Conservation (phyloP, 2,329 filamentous ascomycete species). For the Beauveria asiatica region DNA sequence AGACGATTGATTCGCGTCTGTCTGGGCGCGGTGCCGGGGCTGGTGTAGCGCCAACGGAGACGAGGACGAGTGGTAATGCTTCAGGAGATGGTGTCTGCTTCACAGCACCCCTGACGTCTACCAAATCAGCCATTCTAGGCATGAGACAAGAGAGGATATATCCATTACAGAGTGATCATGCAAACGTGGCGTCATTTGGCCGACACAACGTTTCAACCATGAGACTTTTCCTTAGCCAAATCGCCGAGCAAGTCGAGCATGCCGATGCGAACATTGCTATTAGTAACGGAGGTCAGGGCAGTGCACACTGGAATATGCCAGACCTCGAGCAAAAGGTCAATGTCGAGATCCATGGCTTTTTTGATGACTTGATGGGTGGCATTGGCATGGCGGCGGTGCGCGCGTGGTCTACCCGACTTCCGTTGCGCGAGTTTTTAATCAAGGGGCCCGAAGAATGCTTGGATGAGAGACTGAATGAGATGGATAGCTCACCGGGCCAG, state of each 20-base stretch:
- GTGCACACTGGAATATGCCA: conserved; percentile 10
- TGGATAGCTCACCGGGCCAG: conserved; percentile 23
- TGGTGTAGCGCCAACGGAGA: neutral
- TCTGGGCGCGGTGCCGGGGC: conserved; percentile 35
- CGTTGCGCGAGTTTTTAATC: conserved; percentile 44
- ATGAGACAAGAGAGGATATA: conserved; percentile 43
- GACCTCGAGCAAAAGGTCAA: conserved; percentile 44
- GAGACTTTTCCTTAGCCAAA: conserved; percentile 29
- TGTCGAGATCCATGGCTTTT: conserved; percentile 51
- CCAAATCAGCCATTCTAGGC: conserved; percentile 44
- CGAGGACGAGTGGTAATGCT: neutral
- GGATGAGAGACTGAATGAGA: conserved; percentile 40
- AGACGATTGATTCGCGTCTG: conserved; percentile 51
- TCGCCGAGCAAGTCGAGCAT: conserved; percentile 24
- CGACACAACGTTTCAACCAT: conserved; percentile 40
- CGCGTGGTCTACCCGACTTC: conserved; percentile 41
- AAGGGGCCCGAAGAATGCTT: conserved; percentile 49
- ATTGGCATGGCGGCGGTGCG: conserved; percentile 25
- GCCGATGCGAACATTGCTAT: conserved; percentile 22
- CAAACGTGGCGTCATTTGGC: conserved; percentile 46
- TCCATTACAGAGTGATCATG: conserved; percentile 46
- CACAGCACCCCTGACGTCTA: conserved; percentile 49
- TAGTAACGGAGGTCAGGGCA: neutral
- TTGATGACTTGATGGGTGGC: conserved; percentile 41
- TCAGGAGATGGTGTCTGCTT: conserved; percentile 41